Evolutionary conservation across 495 filamentous ascomycete species (phyloP).

Genomic region (Astrocystis sublimbata): DNA sequence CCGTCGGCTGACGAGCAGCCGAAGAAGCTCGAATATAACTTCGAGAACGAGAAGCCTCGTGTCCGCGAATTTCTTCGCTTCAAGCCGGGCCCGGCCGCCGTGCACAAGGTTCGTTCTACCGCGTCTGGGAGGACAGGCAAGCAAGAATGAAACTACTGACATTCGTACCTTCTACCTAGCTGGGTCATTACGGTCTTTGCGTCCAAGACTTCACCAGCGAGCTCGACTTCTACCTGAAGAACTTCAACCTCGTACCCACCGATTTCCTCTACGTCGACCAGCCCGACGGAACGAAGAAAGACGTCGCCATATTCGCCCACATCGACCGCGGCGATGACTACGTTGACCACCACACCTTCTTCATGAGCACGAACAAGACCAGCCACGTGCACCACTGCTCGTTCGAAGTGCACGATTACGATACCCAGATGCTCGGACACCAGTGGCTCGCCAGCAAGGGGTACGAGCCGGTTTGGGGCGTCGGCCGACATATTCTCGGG

Average conservation of each 20-base stretch:
- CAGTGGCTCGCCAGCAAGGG: slow-evolving; percentile 55
- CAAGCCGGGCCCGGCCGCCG: slow-evolving; percentile 55
- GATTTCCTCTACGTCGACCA: slow-evolving; percentile 39
- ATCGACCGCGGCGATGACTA: slow-evolving; percentile 25
- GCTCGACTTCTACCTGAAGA: slow-evolving; percentile 55
- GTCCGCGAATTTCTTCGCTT: slow-evolving; percentile 33
- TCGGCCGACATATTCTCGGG: slow-evolving; percentile 60
- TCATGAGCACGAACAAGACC: slow-evolving; percentile 43
- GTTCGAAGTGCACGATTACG: slow-evolving; percentile 65
- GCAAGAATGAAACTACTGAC: neutral
- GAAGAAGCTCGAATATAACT: slow-evolving; percentile 41
- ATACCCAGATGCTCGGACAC: slow-evolving; percentile 63
- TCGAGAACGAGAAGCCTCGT: slow-evolving; percentile 32
- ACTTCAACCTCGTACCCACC: slow-evolving; percentile 59
- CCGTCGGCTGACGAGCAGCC: slow-evolving; percentile 26
- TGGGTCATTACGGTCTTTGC: slow-evolving; percentile 62
- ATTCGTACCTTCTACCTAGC: slow-evolving; percentile 7
- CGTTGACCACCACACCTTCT: slow-evolving; percentile 61
- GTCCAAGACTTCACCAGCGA: slow-evolving; percentile 49
- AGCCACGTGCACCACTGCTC: slow-evolving; percentile 60
- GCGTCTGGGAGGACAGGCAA: neutral
- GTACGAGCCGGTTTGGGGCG: slow-evolving; percentile 62
- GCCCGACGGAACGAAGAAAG: slow-evolving; percentile 26
- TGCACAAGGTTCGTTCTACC: slow-evolving; percentile 51
- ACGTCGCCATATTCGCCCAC: slow-evolving; percentile 43